phyloP scores from a whole-genome alignment of 2,329 filamentous ascomycete genomes.

The Coleophoma cylindrospora region DNA sequence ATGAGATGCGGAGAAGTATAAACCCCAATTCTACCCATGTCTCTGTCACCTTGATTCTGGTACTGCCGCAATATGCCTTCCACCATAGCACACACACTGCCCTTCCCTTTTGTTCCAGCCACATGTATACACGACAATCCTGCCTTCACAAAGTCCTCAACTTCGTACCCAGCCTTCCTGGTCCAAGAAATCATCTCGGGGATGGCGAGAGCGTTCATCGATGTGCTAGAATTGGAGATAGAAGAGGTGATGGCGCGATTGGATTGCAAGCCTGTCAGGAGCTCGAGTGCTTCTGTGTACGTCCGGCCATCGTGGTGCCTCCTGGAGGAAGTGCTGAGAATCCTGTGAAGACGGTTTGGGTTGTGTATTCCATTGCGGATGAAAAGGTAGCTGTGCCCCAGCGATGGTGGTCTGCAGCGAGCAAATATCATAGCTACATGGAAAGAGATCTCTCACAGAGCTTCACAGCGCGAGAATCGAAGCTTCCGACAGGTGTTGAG shows the following conservation, averaged over 20 bases:
- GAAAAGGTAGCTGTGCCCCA: no score
- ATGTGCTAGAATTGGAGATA: conserved; percentile 8
- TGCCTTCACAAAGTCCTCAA: conserved; percentile 12
- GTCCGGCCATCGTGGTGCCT: not conserved
- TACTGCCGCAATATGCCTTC: conserved; percentile 57
- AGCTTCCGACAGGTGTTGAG: no score
- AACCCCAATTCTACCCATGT: conserved; percentile 42
- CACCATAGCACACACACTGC: conserved; percentile 65
- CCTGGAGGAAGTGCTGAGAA: no score
- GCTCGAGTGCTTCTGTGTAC: conserved; percentile 15
- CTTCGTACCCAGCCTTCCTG: conserved; percentile 20
- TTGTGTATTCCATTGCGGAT: no score
- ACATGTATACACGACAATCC: conserved; percentile 61
- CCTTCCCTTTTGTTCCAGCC: conserved; percentile 71
- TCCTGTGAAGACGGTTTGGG: no score
- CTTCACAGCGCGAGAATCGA: no score
- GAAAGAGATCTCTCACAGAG: no score
- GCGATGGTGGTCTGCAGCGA: no score
- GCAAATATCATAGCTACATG: no score
- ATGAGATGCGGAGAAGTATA: conserved; percentile 68
- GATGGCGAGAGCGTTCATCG: conserved; percentile 21
- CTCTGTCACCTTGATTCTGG: conserved; percentile 18
- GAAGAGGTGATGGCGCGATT: conserved; percentile 18
- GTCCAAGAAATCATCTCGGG: conserved; percentile 28
- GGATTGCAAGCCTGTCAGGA: conserved; percentile 20